phyloP scores from a whole-genome alignment of 83 land plant genomes.

The Larix sibirica region DNA sequence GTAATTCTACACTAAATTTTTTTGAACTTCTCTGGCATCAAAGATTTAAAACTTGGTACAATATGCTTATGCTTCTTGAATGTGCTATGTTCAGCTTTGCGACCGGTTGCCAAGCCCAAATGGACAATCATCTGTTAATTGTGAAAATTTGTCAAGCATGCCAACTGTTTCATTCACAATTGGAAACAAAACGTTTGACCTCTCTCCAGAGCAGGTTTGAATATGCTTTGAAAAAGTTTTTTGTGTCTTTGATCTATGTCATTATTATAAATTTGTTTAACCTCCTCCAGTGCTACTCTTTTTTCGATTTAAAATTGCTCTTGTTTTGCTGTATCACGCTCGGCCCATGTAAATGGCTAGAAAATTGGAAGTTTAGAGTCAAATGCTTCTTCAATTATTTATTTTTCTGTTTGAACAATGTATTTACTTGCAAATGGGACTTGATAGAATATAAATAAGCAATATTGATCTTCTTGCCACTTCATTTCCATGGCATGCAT shows the following conservation, averaged over 20 bases:
- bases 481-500: no score
- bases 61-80: not conserved
- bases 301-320: no score
- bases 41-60: not conserved
- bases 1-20: constrained; percentile 22
- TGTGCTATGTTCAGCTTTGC: constrained; percentile 56
- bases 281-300: no score
- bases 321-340: no score
- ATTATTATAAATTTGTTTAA: no score
- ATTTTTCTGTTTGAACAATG: no score
- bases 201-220: constrained; percentile 10
- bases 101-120: constrained; percentile 70
- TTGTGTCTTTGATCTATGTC: not conserved
- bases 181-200: constrained; percentile 50
- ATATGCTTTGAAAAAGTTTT: not conserved
- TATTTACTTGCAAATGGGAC: no score
- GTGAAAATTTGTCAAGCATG: constrained; percentile 49
- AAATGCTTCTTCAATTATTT: no score
- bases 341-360: no score
- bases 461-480: no score
- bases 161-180: constrained; percentile 81
- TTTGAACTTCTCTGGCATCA: not conserved
- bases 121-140: constrained; percentile 75
- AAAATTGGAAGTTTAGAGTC: no score
- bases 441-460: no score